Evolutionary conservation across 768 basidiomycete species (phyloP).

Genomic region (Podaxis sp.): DNA sequence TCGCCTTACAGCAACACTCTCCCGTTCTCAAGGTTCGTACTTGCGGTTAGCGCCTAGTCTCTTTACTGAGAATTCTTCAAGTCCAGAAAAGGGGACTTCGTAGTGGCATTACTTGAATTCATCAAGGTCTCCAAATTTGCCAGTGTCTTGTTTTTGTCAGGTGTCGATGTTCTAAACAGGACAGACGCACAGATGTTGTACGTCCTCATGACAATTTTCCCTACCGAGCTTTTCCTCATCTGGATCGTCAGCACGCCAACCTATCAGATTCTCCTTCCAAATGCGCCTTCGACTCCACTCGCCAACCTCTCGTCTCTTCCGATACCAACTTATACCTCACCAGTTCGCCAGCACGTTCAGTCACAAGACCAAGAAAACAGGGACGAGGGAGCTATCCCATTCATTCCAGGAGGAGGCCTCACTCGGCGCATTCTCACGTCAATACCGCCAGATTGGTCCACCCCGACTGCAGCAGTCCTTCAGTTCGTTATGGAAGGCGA

Average conservation of each 20-base stretch:
- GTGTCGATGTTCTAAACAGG: slow-evolving; percentile 70
- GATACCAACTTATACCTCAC: slow-evolving; percentile 51
- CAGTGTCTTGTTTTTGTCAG: slow-evolving; percentile 61
- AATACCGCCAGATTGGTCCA: slow-evolving; percentile 43
- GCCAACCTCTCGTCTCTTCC: slow-evolving; percentile 40
- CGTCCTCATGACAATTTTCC: slow-evolving; percentile 18
- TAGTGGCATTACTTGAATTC: slow-evolving; percentile 53
- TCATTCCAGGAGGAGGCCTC: slow-evolving; percentile 78
- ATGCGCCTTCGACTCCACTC: slow-evolving; percentile 40
- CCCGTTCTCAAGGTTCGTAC: slow-evolving; percentile 66
- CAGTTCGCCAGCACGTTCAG: slow-evolving; percentile 31
- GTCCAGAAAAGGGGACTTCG: slow-evolving; percentile 67
- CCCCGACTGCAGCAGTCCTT: slow-evolving; percentile 55
- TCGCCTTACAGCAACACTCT: slow-evolving; percentile 74
- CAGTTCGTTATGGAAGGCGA: slow-evolving; percentile 84
- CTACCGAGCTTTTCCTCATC: background rate
- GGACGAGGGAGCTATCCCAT: slow-evolving; percentile 42
- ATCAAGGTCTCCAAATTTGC: slow-evolving; percentile 43
- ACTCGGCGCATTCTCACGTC: slow-evolving; percentile 62
- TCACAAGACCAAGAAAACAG: slow-evolving; percentile 17
- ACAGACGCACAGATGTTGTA: slow-evolving; percentile 79
- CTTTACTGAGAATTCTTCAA: slow-evolving; percentile 22
- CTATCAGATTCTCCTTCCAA: slow-evolving; percentile 46
- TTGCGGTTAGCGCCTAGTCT: background rate
- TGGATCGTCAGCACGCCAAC: slow-evolving; percentile 52